Conservation (phyloP, 805 yeast genomes). For the Torulaspora franciscae region DNA sequence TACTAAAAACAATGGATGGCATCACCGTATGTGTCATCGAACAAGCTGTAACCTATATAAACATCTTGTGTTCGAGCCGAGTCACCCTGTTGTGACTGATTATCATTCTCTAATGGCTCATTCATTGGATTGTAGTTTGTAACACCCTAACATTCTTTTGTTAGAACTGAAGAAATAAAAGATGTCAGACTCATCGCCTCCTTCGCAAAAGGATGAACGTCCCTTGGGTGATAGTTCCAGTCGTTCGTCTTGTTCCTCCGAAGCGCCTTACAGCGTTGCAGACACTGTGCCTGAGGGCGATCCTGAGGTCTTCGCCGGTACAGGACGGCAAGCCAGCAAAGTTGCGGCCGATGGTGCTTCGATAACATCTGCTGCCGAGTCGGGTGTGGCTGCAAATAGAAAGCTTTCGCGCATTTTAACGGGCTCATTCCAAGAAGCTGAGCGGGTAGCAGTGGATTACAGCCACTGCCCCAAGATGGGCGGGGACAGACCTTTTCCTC, state of each 20-base stretch:
- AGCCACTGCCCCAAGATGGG: conserved; percentile 59
- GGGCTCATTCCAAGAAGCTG: conserved; percentile 32
- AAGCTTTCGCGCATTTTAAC: conserved; percentile 43
- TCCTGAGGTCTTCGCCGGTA: conserved; percentile 11
- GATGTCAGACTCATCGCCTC: conserved; percentile 3
- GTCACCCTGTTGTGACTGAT: too few relatives aligned
- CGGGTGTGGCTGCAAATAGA: conserved; percentile 31
- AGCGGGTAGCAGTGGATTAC: conserved; percentile 29
- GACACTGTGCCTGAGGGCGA: conserved; percentile 16
- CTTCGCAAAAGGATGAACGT: background rate
- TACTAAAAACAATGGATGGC: too few relatives aligned
- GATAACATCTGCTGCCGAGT: conserved; percentile 20
- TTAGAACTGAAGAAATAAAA: background rate
- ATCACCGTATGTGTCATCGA: too few relatives aligned
- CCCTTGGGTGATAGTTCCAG: background rate
- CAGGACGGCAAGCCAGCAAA: background rate
- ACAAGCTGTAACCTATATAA: too few relatives aligned
- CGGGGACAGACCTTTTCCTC: conserved; percentile 58
- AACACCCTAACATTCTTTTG: background rate
- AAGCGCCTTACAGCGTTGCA: background rate
- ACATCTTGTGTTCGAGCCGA: too few relatives aligned
- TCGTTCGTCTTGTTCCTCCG: conserved; percentile 3
- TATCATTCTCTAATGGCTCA: too few relatives aligned
- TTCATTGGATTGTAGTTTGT: background rate
- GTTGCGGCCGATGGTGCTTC: conserved; percentile 6